Conservation (phyloP, 306 rosid species). For the Medicago truncatula region MtrunA17r5.0-ANR NC_053045.1:24132501-24133000, state of each 20-base stretch:
- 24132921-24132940: conserved; percentile 72
- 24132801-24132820: conserved; percentile 63
- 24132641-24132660: conserved; percentile 68
- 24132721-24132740: conserved; percentile 62
- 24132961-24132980: too few relatives aligned
- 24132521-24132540: too few relatives aligned
- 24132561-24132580: too few relatives aligned
- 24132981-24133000: too few relatives aligned
- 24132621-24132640: conserved; percentile 75
- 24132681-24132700: conserved; percentile 68
- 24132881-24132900: conserved; percentile 72
- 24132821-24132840: conserved; percentile 77
- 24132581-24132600: too few relatives aligned
- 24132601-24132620: too few relatives aligned
- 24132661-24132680: conserved; percentile 50
- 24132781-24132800: conserved; percentile 67
- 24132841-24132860: conserved; percentile 56
- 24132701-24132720: conserved; percentile 71
- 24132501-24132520: too few relatives aligned
- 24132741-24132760: conserved; percentile 56
- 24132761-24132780: conserved; percentile 77
- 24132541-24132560: too few relatives aligned
- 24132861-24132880: conserved; percentile 70
- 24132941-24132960: too few relatives aligned
- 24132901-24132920: conserved; percentile 70